These are phyloP conservation scores for Andrographis paniculata DNA, from an alignment of 305 asterid genomes.

Conservation along the genomic window DNA sequence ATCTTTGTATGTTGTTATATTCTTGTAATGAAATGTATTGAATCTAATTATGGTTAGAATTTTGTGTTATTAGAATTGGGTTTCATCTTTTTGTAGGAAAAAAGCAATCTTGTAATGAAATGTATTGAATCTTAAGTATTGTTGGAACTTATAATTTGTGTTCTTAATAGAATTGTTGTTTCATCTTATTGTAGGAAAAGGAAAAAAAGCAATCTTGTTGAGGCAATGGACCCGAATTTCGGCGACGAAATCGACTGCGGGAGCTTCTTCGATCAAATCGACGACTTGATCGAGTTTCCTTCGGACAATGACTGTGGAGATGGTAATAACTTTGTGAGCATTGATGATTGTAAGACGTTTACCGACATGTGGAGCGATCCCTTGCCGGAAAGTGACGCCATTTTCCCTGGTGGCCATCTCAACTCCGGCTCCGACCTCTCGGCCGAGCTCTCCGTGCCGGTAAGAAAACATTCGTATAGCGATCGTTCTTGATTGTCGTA, in stretches of 20 bases:
- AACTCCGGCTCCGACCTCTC: slow-evolving; percentile 51
- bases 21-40: no score
- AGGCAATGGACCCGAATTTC: slow-evolving; percentile 47
- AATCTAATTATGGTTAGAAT: no score
- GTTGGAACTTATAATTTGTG: no score
- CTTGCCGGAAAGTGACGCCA: slow-evolving; percentile 39
- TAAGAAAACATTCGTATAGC: slow-evolving; percentile 22
- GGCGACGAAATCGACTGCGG: slow-evolving; percentile 70
- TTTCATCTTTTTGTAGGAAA: no score
- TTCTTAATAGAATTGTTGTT: no score
- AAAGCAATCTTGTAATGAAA: no score
- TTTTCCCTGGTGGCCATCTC: slow-evolving; percentile 36
- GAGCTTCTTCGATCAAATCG: slow-evolving; percentile 84
- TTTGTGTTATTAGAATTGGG: no score
- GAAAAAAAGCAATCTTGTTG: no score
- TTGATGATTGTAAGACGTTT: slow-evolving; percentile 46
- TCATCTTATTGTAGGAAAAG: slow-evolving; percentile 3
- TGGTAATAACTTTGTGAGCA: slow-evolving; percentile 31
- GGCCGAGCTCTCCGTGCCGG: slow-evolving; percentile 87
- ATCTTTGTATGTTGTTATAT: no score
- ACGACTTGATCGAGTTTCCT: slow-evolving; percentile 85
- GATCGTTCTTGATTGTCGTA: background rate
- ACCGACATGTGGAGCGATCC: slow-evolving; percentile 60
- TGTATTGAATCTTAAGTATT: no score
- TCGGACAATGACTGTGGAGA: slow-evolving; percentile 48